Base-by-base conservation (phyloP, 2,329 filamentous ascomycete genomes). In the Colletotrichum sp. region DNA sequence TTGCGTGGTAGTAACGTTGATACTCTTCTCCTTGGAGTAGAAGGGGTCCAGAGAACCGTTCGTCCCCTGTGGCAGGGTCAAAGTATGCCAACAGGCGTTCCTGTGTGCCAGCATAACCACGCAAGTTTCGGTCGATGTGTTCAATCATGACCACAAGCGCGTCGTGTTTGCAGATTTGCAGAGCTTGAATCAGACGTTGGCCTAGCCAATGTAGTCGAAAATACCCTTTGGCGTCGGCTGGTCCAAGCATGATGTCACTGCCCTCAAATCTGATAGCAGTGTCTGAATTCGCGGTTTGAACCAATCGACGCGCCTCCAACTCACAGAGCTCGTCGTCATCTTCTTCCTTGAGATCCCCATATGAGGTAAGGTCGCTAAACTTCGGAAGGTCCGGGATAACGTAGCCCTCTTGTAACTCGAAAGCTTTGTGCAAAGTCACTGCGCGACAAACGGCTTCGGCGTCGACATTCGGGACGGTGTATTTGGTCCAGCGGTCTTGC, bases 401-500 rank as follows among this genome's bases (percentile, higher is more conserved):
- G 43, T 48, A 48, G 3, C 43, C 43, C 10, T 4, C 1, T 21
- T 48, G 43, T 4, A 48, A 4, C 1, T 48, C n/a, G n/a, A 21
- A 48, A 7, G 43, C 43, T 21, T 48, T 48, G 10, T 48, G 43
- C 43, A 48, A 2, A 48, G 43, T 48, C 43, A 48, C 43, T 48
- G 43, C 43, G 43, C 43, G 43, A 13, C 43, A 48, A 13, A 48
- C n/a, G 1, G 43, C 43, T 0, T 13, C n/a, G 10, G 3, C 43
- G 2, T 48, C 43, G 0, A 48, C 3, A 4, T 48, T 0, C 0
- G 43, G 43, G 3, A 48, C 7, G 43, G 0, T 48, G n/a, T 48
- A 48, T 13, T 48, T 13, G 10, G 10, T 48, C 43, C 43, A 48
- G 0, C n/a, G 5, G 0, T 48, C 43, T 48, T 48, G 43, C 3